These are phyloP conservation scores for Podospora appendiculata DNA, from an alignment of 495 filamentous ascomycete genomes.

Conservation along the genomic window DNA sequence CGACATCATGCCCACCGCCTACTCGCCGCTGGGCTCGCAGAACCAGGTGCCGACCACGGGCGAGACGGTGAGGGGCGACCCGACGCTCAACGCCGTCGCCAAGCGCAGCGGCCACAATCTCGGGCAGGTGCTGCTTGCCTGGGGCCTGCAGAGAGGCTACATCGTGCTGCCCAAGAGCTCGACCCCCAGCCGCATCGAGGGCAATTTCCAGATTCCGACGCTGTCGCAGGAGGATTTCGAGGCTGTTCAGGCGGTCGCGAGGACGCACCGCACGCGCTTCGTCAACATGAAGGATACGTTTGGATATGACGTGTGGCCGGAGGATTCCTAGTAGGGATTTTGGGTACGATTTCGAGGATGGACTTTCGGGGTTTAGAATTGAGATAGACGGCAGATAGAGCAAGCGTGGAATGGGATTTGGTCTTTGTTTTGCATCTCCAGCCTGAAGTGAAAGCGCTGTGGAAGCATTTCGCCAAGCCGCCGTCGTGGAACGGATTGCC, in stretches of 20 bases:
- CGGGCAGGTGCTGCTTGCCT: conserved; percentile 41
- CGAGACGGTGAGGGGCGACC: conserved; percentile 34
- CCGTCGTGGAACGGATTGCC: background rate
- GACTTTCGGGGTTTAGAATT: background rate
- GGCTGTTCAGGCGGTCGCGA: conserved; percentile 32
- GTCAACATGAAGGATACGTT: conserved; percentile 74
- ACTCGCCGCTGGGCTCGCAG: conserved; percentile 55
- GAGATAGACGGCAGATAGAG: background rate
- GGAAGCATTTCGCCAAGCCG: background rate
- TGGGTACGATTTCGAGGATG: background rate
- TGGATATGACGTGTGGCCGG: conserved; percentile 43
- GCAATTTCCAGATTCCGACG: conserved; percentile 40
- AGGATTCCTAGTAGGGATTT: conserved; percentile 18
- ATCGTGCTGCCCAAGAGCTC: conserved; percentile 49
- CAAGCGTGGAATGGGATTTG: background rate
- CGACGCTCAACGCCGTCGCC: conserved; percentile 32
- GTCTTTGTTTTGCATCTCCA: too few species aligned
- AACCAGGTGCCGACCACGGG: conserved; percentile 46
- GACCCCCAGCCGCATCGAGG: conserved; percentile 56
- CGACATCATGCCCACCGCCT: conserved; percentile 58
- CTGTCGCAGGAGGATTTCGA: conserved; percentile 32
- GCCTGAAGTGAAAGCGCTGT: too few species aligned
- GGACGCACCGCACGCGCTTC: conserved; percentile 53
- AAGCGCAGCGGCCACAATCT: conserved; percentile 30
- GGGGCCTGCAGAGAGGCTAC: conserved; percentile 35